Base-by-base conservation (phyloP, 1,284 basidiomycete species). In the Schizophyllum amplum region DNA sequence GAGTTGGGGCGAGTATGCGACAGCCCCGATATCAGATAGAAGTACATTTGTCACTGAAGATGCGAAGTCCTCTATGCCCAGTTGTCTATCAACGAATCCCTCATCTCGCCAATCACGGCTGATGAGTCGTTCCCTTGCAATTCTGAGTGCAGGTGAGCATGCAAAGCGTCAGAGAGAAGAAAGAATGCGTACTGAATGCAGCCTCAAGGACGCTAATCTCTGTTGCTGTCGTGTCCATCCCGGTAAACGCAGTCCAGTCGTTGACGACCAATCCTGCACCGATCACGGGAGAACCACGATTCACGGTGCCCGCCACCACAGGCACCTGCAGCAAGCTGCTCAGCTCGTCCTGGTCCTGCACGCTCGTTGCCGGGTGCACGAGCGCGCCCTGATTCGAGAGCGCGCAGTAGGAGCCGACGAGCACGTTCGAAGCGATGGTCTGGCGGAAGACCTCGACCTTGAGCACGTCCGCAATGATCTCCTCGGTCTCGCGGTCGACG, bases 391-490 rank as follows among this genome's bases (percentile, higher is more conserved):
- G 90, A 71, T 99, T 99, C 51, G 92, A 90, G 66, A 99, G 84
- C 54, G 87, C 92, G 67, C 92, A 94, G 72, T 99, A 99, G 60
- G 87, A 91, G 51, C 97, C 97, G 33, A 99, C 96, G 53, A 99
- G 85, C 52, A 96, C 94, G 72, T 99, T 98, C 67, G 92, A 88
- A 11, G 96, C 96, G 62, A 99, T 82, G 11, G 95, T 99, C 72
- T 99, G 96, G 55, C 96, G 81, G 79, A 99, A 99, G 4, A 99
- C 97, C 72, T 99, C 97, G 60, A 99, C 97, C 74, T 98, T 98
- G 64, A 99, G 83, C 11, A 98, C 94, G 72, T 99, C 97, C 53
- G 97, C 96, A 71, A 99, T 98, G 73, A 99, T 99, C 73, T 99
- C 97, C 70, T 99, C 97, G 6, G 97, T 99, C 75, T 99, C 97